Base-by-base conservation (phyloP, 2,329 filamentous ascomycete genomes). In the Trichoderma simmonsii region DNA sequence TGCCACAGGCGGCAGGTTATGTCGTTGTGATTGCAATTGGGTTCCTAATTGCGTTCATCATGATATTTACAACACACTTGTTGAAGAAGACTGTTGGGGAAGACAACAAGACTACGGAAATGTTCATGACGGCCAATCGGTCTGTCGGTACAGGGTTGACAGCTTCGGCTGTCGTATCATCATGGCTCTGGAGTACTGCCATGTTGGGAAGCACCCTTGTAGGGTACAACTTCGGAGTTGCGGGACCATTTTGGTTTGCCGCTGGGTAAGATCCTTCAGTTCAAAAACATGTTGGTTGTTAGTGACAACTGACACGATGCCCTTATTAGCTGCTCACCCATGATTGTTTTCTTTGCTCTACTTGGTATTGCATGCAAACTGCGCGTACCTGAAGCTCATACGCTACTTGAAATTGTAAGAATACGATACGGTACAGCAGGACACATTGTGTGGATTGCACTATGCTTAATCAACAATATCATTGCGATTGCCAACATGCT, bases 201-300 rank as follows among this genome's bases (percentile, higher is more conserved):
- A 82, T 88, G 74, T 78, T 88, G 0, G 85, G 85, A 0, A 85
- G 84, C 11, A 82, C 82, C 0, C 79, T 87, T 3, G 85, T 88
- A 0, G 86, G 86, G 1, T 88, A 88, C 73, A 82, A 83, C 64
- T 87, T 86, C 75, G 87, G 87, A 0, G 80, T 88, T 2, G 84
- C 86, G 1, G 86, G 86, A 0, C 86, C 86, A 0, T 88, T 89
- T 70, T 89, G 86, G 87, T 89, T 86, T 72, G 86, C 86, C 3
- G 86, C 86, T 60, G 87, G 86, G 78, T 80, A 71, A 67, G 69
- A 30, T 15, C 1, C 11, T 36, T 2, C 28, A 12, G 8, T 36
- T 28, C n/a, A 6, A 6, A 28, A 21, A 12, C 7, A 36, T 21
- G 4, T 12, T 56, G 15, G 6, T 57, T 5, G 6, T 51, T 12